Percentiles rank a stretch among this genome's conserved stretches.
Evolutionary conservation across 2,329 filamentous ascomycete species (phyloP).

Genomic region (Colletotrichum sidae): DNA sequence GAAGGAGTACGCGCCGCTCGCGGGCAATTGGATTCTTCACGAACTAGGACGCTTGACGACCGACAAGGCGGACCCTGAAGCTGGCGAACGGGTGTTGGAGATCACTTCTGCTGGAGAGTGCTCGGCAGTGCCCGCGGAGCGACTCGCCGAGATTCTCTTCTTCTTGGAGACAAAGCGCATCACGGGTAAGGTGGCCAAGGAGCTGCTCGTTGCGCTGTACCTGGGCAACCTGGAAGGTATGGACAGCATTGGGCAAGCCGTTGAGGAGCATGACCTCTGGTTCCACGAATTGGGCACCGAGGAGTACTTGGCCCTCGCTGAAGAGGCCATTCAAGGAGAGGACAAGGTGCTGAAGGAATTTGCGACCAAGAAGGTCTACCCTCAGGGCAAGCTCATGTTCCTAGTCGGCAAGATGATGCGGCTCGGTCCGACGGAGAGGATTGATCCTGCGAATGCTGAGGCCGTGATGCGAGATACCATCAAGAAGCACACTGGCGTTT

Average conservation of each 20-base stretch:
- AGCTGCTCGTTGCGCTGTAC: constrained; percentile 65
- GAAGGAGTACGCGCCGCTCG: constrained; percentile 57
- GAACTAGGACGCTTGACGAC: constrained; percentile 77
- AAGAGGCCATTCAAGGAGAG: constrained; percentile 57
- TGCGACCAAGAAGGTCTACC: constrained; percentile 55
- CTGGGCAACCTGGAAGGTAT: constrained; percentile 56
- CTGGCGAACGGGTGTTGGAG: constrained; percentile 23
- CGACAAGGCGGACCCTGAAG: constrained; percentile 52
- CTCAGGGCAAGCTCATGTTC: constrained; percentile 71
- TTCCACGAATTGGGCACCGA: constrained; percentile 61
- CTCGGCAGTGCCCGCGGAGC: constrained; percentile 55
- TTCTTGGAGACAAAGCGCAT: constrained; percentile 62
- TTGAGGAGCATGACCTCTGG: constrained; percentile 63
- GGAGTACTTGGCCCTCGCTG: constrained; percentile 62
- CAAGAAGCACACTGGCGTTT: constrained; percentile 34
- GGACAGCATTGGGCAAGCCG: constrained; percentile 53
- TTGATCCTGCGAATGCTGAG: constrained; percentile 65
- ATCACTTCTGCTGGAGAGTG: constrained; percentile 63
- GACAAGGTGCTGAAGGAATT: constrained; percentile 61
- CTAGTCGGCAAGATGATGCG: constrained; percentile 70
- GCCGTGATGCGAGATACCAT: constrained; percentile 53
- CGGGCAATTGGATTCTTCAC: constrained; percentile 78
- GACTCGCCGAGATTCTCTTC: constrained; percentile 63
- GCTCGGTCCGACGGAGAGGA: constrained; percentile 63
- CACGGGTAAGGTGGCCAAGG: constrained; percentile 68